Evolutionary conservation across 129 eudicot genomes (phyloP), one percentile per base, ranked within the genome.

Genomic region (Chrysanthemum lavandulifolium): DNA sequence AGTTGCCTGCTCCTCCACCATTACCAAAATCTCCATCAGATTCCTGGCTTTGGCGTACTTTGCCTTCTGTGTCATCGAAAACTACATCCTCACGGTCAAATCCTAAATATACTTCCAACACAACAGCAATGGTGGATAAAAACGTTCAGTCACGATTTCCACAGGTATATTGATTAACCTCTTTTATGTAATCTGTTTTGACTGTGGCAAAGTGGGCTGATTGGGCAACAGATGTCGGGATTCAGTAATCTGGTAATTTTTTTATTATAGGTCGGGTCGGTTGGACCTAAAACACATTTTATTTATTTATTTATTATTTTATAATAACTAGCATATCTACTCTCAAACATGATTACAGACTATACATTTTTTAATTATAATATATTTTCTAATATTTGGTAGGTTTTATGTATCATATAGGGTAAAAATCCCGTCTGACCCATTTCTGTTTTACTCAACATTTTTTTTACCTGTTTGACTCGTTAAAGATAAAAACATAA

Each of bases 11-110:
- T 62, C 84, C 88, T 16, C 95, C 90, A 15, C 92, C 96, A 8
- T 82, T 87, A 63, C 97, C 90, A 15, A 89, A 81, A 80, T 93
- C 98, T 74, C 98, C 98, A 53, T 87, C 97, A 16, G 98, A 93
- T 73, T 93, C 97, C 19, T 93, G 98, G 98, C 95, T 93, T 65
- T 80, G 82, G 72, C 98, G 95, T 25, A 84, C 98, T 52, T 73
- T 93, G 83, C 91, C 96, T 71, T 77, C 94, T 6, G 65, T 87
- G 57, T 62, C 79, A 21, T 21, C 84, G 6, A 86, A 78, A 64
- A 70, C 75, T 73, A 21, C 82, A 21, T 69, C 79, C 61, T 66
- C 71, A 12, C 80, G 68, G 52, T 18, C 86, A 65, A 61, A 73
- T 69, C 66, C 40, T 40, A 83, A 82, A 48, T 51, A 12, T 5